These are phyloP conservation scores for Colletotrichum navitas DNA, from an alignment of 2,329 filamentous ascomycete species.

Conservation along the genomic window DNA sequence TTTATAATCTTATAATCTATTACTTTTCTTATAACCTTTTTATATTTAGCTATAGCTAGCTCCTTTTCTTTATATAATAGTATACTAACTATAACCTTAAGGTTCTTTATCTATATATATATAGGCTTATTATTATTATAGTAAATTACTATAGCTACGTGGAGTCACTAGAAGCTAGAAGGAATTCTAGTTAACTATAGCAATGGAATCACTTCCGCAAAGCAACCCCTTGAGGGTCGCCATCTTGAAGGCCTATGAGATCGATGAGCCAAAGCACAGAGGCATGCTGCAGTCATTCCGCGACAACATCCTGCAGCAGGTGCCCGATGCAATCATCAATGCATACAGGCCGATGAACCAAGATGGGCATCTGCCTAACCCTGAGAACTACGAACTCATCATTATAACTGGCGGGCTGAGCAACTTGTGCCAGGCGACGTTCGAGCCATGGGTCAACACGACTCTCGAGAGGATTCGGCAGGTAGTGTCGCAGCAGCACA, in stretches of 20 bases:
- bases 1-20: too few species aligned
- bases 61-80: too few species aligned
- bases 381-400: slow-evolving; percentile 29
- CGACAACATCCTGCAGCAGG: slow-evolving; percentile 23
- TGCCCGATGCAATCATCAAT: slow-evolving; percentile 28
- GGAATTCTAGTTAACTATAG: not conserved
- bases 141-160: too few species aligned
- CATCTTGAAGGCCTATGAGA: slow-evolving; percentile 36
- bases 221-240: slow-evolving; percentile 29
- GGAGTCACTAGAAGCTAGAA: not conserved
- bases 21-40: too few species aligned
- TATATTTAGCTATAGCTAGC: too few species aligned
- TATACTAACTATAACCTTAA: too few species aligned
- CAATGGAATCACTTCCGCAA: slow-evolving; percentile 31
- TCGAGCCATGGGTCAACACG: slow-evolving; percentile 33
- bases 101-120: too few species aligned
- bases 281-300: slow-evolving; percentile 35
- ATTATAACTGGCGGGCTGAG: slow-evolving; percentile 36
- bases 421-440: slow-evolving; percentile 34
- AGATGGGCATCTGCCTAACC: slow-evolving; percentile 18
- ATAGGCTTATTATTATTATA: too few species aligned
- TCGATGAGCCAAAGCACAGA: slow-evolving; percentile 36
- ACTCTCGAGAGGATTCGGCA: slow-evolving; percentile 33
- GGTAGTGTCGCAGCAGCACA: slow-evolving; percentile 27
- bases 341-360: slow-evolving; percentile 29